A percentile compares a stretch with the other conserved stretches of the same genome.
phyloP scores from a whole-genome alignment of 352 stramenopile species.

The Pythium graminicola region DNA sequence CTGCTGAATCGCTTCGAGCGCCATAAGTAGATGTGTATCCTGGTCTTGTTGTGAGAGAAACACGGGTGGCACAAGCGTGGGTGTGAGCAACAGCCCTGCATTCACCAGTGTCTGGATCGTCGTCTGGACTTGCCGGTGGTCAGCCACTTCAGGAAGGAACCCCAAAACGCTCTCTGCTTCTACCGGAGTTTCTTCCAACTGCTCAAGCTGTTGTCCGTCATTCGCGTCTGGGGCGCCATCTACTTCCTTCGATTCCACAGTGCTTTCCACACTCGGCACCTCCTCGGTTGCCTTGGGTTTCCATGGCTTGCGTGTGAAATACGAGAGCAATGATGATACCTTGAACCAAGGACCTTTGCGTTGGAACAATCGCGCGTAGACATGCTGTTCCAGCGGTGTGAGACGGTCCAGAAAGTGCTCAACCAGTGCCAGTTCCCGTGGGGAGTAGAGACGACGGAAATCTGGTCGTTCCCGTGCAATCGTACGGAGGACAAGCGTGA shows the following conservation, averaged over 20 bases:
- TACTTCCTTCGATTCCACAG: constrained; percentile 3
- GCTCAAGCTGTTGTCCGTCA: neutral
- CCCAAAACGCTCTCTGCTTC: constrained; percentile 5
- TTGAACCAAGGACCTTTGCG: constrained; percentile 75
- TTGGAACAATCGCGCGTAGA: constrained; percentile 75
- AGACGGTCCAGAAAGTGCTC: constrained; percentile 43
- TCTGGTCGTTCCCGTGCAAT: constrained; percentile 41
- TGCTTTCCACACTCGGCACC: neutral
- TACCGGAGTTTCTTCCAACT: neutral
- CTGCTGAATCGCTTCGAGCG: constrained; percentile 48
- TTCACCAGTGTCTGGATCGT: constrained; percentile 39
- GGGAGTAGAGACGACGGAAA: constrained; percentile 41
- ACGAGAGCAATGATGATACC: constrained; percentile 48
- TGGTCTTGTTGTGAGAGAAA: constrained; percentile 27
- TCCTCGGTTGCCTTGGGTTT: neutral
- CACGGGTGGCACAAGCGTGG: constrained; percentile 24
- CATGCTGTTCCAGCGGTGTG: constrained; percentile 41
- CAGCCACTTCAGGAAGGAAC: constrained; percentile 6
- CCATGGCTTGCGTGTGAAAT: constrained; percentile 28
- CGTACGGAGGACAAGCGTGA: constrained; percentile 44
- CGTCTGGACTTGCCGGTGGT: constrained; percentile 33
- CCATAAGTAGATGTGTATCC: constrained; percentile 17
- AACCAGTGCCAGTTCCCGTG: constrained; percentile 34
- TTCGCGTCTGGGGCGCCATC: constrained; percentile 2
- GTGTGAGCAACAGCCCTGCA: constrained; percentile 29